phyloP scores from a whole-genome alignment of 78 protist genomes.

The Dictyostelium firmibasis region DNA sequence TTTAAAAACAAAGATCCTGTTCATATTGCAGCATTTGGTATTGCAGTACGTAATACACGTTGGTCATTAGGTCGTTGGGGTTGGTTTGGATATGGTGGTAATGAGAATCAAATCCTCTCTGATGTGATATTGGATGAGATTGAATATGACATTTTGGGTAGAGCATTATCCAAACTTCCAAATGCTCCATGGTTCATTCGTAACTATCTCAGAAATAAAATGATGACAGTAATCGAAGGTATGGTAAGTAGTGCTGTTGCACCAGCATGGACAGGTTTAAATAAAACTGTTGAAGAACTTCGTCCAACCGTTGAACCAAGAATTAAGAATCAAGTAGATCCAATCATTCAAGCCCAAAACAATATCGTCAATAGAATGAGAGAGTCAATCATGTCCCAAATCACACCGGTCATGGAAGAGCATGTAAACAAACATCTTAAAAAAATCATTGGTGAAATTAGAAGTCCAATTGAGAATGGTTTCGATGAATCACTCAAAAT shows the following conservation, averaged over 20 bases:
- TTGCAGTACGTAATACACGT: conserved; percentile 45
- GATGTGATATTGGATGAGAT: conserved; percentile 34
- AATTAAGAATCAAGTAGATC: conserved; percentile 8
- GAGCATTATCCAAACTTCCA: conserved; percentile 35
- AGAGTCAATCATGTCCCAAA: neutral
- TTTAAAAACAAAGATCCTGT: conserved; percentile 36
- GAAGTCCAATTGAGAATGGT: conserved; percentile 5
- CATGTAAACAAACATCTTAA: neutral
- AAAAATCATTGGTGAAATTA: neutral
- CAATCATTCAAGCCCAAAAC: conserved; percentile 1
- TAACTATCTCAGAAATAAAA: neutral
- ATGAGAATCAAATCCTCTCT: conserved; percentile 29
- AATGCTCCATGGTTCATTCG: conserved; percentile 26
- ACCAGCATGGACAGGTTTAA: conserved; percentile 39
- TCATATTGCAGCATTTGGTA: conserved; percentile 34
- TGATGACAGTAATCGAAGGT: conserved; percentile 14
- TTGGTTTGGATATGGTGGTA: conserved; percentile 60
- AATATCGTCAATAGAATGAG: conserved; percentile 15
- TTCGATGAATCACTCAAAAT: neutral
- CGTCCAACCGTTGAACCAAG: conserved; percentile 26
- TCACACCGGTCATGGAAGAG: conserved; percentile 23
- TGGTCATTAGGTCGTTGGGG: conserved; percentile 59
- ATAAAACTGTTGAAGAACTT: neutral
- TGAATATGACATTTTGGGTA: conserved; percentile 23
- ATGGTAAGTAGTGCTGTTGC: conserved; percentile 16